Base-by-base conservation (phyloP, 352 stramenopile genomes). In the Phytophthora pluvialis region DNA sequence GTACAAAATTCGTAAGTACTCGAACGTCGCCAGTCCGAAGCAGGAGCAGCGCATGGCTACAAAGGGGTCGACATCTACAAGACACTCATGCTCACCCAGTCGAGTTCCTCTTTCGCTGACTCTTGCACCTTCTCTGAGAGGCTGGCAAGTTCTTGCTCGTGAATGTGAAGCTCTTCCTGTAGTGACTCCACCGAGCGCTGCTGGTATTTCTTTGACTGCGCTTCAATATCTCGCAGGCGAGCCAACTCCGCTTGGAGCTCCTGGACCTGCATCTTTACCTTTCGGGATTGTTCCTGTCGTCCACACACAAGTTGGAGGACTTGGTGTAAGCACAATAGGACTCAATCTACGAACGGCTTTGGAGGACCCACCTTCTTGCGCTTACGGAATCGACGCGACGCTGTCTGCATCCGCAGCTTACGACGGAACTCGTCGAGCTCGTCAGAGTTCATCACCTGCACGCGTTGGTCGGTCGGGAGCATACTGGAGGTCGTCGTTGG, bases 311-410 rank as follows among this genome's bases (percentile, higher is more conserved):
- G 21, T 21, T 21, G 21, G 1, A 21, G 21, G 21, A 2, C 1
- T 21, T 21, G 21, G 13, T n/a, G 28, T 21, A 21, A 21, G 21
- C 21, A 2, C 21, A 21, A 21, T 2, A 21, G 21, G 21, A 21
- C n/a, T n/a, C n/a, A 21, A 21, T 1, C 21, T 21, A 21, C 21
- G 21, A n/a, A n/a, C n/a, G 21, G 21, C 21, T 21, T 21, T 21
- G 21, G 21, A 21, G 21, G 21, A 18, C 48, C 26, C 31, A 72
- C 67, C 64, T 72, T 82, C 42, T 79, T 81, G 36, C 70, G 70
- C 38, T 70, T 77, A 4, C 73, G 66, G 40, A 75, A 74, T 11
- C 70, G 62, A 21, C 66, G 67, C 26, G 73, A 81, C 7, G 66
- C 58, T 16, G 60, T 77, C 26, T 81, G 70, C 55, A 69, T 69